phyloP scores from a whole-genome alignment of 805 yeast genomes.

The Sugiyamaella marilandica region DNA sequence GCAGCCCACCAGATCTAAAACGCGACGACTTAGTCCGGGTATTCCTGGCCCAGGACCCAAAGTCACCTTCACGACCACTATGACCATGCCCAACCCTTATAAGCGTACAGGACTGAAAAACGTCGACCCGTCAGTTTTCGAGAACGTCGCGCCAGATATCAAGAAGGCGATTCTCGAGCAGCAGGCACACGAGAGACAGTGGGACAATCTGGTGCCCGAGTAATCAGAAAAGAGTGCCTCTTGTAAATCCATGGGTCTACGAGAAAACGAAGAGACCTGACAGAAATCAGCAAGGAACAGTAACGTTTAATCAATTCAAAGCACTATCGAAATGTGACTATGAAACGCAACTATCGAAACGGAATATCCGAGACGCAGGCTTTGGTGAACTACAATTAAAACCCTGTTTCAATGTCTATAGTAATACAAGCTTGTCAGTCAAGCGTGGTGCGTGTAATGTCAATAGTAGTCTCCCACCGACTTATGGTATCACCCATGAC shows the following conservation, averaged over 20 bases:
- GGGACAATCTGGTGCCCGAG: constrained; percentile 7
- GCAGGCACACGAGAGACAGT: constrained; percentile 20
- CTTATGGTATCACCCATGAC: constrained; percentile 22
- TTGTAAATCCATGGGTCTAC: too few species aligned
- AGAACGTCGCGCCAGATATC: constrained; percentile 52
- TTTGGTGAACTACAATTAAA: too few species aligned
- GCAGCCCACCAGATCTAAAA: constrained; percentile 55
- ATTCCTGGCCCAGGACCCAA: constrained; percentile 14
- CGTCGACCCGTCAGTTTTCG: constrained; percentile 56
- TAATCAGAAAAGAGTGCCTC: neutral
- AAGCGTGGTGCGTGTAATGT: constrained; percentile 25
- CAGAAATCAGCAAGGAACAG: neutral
- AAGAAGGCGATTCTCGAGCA: constrained; percentile 23
- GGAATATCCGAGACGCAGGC: neutral
- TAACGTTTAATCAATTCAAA: neutral
- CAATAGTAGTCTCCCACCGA: constrained; percentile 36
- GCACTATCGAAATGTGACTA: neutral
- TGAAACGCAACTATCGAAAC: neutral
- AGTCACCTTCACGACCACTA: constrained; percentile 18
- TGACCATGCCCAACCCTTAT: constrained; percentile 41
- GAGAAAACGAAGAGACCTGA: neutral
- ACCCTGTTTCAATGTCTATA: neutral
- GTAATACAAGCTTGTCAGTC: constrained; percentile 2
- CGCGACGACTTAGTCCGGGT: constrained; percentile 27
- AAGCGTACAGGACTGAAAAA: constrained; percentile 60